Conservation (phyloP, 352 stramenopile genomes). For the Phytopythium sindhum region DNA sequence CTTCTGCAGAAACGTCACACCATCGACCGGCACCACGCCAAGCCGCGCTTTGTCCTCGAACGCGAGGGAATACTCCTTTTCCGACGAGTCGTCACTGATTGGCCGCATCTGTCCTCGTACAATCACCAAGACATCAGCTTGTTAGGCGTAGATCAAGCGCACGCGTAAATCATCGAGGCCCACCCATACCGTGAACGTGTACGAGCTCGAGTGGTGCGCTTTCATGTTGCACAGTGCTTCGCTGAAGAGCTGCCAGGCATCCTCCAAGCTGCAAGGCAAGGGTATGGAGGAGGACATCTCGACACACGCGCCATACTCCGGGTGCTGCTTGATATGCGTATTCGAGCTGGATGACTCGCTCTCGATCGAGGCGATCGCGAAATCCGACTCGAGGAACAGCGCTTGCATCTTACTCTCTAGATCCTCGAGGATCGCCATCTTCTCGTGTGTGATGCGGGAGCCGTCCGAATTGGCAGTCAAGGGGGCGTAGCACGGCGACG, state of each 20-base stretch:
- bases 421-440: background rate
- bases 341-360: background rate
- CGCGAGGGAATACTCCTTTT: slow-evolving; percentile 2
- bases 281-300: background rate
- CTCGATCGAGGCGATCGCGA: background rate
- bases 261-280: background rate
- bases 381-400: background rate
- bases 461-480: background rate
- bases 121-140: background rate
- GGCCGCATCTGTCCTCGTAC: background rate
- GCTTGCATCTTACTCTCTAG: background rate
- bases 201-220: background rate
- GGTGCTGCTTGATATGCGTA: slow-evolving; percentile 5
- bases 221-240: slow-evolving; percentile 1
- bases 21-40: slow-evolving; percentile 1
- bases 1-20: background rate
- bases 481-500: background rate
- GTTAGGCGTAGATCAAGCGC: background rate
- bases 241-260: background rate
- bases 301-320: slow-evolving; percentile 2
- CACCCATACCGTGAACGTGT: background rate
- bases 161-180: background rate
- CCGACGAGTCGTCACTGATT: background rate
- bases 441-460: background rate
- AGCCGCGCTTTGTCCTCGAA: slow-evolving; percentile 8